Evolutionary conservation across 2,329 filamentous ascomycete genomes (phyloP).

Genomic region (Mollisiaceae sp.): DNA sequence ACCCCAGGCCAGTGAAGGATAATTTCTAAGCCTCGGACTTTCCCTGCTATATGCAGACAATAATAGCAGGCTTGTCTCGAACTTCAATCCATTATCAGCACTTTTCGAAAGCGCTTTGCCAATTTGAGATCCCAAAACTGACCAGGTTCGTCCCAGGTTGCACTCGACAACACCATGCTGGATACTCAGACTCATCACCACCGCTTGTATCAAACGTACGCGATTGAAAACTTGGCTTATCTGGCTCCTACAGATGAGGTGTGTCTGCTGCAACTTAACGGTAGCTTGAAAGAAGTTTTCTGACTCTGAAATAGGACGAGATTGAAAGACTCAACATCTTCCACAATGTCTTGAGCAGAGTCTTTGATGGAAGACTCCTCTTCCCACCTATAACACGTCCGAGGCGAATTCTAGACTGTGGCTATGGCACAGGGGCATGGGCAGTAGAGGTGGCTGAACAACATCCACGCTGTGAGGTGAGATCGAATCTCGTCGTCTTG

Average conservation of each 20-base stretch:
- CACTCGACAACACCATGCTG: constrained; percentile 62
- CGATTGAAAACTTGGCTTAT: constrained; percentile 67
- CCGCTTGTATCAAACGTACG: constrained; percentile 70
- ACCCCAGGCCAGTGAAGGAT: neutral
- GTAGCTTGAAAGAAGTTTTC: neutral
- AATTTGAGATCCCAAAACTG: neutral
- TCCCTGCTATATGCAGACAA: neutral
- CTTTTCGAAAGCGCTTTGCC: neutral
- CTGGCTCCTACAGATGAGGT: constrained; percentile 76
- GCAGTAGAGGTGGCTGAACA: constrained; percentile 69
- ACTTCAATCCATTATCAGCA: neutral
- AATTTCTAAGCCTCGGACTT: neutral
- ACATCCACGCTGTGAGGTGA: constrained; percentile 68
- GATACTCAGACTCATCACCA: constrained; percentile 65
- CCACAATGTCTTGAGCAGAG: constrained; percentile 64
- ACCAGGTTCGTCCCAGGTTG: constrained; percentile 33
- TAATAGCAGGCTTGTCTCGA: neutral
- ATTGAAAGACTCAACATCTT: constrained; percentile 66
- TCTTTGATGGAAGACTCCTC: constrained; percentile 71
- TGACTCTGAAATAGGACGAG: constrained; percentile 53
- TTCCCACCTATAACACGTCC: constrained; percentile 69
- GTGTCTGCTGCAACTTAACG: constrained; percentile 29
- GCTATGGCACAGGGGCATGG: constrained; percentile 75
- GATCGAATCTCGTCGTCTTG: constrained; percentile 23
- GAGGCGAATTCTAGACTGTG: constrained; percentile 70